These are phyloP conservation scores for Xerocomus tenax DNA, from an alignment of 1,284 basidiomycete species.

Conservation along the genomic window DNA sequence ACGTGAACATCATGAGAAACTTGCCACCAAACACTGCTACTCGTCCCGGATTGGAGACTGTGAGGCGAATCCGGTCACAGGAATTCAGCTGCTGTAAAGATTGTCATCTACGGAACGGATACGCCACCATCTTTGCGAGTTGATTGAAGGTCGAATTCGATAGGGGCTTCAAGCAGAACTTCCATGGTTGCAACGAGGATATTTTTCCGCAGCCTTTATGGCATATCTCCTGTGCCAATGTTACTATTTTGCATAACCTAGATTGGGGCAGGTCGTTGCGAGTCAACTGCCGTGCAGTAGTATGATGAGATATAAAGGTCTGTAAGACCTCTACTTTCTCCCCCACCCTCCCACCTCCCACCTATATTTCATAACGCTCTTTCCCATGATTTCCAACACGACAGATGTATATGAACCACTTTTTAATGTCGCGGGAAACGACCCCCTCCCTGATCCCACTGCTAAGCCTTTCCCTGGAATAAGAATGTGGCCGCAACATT, in stretches of 20 bases:
- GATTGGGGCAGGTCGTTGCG: too few species aligned
- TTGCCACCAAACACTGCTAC: not conserved
- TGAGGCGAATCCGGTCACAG: not conserved
- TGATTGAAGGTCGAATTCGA: not conserved
- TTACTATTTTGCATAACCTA: not conserved
- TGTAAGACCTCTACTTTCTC: not conserved
- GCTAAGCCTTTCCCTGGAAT: not conserved
- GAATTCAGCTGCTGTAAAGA: not conserved
- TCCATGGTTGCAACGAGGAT: not conserved
- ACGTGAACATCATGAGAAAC: not conserved
- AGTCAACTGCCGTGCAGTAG: too few species aligned
- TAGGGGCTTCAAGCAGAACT: not conserved
- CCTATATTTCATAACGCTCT: not conserved
- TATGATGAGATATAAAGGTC: constrained; percentile 3
- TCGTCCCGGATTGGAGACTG: not conserved
- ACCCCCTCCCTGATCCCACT: not conserved
- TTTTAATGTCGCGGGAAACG: not conserved
- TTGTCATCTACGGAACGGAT: not conserved
- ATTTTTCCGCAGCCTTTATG: not conserved
- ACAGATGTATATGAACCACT: not conserved
- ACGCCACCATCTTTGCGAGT: not conserved
- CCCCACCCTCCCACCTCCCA: not conserved
- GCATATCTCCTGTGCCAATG: not conserved
- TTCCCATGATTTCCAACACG: not conserved
- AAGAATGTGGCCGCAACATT: not conserved